These are phyloP conservation scores for Fomitopsis pinicola DNA, from an alignment of 1,284 basidiomycete genomes.

Conservation along the genomic window DNA sequence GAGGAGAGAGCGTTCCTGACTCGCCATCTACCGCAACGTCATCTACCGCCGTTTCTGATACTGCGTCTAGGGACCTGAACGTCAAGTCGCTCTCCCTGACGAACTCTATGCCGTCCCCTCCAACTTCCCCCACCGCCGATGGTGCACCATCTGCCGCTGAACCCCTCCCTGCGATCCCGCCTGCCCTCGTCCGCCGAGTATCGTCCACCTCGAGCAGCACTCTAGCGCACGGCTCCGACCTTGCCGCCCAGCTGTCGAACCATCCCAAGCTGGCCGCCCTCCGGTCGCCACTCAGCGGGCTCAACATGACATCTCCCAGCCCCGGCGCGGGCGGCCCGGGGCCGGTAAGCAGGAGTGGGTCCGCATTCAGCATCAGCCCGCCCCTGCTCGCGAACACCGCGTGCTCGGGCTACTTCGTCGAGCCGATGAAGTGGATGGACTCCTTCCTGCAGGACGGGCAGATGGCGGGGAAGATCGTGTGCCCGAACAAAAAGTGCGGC, in stretches of 20 bases:
- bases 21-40: background rate
- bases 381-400: slow-evolving; percentile 72
- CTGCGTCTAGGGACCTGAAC: background rate
- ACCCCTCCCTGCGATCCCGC: slow-evolving; percentile 10
- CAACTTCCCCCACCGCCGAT: background rate
- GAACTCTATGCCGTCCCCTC: background rate
- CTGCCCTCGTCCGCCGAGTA: slow-evolving; percentile 9
- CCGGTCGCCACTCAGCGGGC: slow-evolving; percentile 28
- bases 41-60: background rate
- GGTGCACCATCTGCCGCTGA: background rate
- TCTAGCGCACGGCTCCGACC: slow-evolving; percentile 35
- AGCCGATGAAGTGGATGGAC: slow-evolving; percentile 98
- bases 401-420: slow-evolving; percentile 95
- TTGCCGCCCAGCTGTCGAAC: slow-evolving; percentile 45
- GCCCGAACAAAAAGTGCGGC: slow-evolving; percentile 87
- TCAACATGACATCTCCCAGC: slow-evolving; percentile 21
- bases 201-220: slow-evolving; percentile 13
- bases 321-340: slow-evolving; percentile 1
- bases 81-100: background rate
- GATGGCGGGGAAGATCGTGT: slow-evolving; percentile 83
- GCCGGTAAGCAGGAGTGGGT: slow-evolving; percentile 12
- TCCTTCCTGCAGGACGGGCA: slow-evolving; percentile 69
- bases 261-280: slow-evolving; percentile 54
- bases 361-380: slow-evolving; percentile 35
- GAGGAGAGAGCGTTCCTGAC: background rate